Conservation (phyloP, 163 green algal genomes). For the Scenedesmus sp. region DNA sequence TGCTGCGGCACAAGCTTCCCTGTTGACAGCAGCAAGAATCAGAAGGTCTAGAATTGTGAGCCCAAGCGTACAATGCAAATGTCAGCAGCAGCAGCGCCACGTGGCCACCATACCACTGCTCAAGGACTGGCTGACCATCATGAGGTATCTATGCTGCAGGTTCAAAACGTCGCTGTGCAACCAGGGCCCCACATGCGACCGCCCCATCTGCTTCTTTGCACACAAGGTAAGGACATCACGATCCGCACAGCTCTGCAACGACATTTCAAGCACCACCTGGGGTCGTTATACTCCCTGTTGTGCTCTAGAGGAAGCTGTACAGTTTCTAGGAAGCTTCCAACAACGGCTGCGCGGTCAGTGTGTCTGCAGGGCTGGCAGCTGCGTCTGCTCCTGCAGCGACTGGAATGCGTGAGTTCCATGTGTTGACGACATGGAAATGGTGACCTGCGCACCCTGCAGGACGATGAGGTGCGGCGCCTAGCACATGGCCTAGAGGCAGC, state of each 20-base stretch:
- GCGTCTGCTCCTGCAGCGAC: too few relatives aligned
- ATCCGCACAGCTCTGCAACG: background rate
- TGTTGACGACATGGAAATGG: background rate
- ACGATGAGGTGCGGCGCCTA: slow-evolving; percentile 42
- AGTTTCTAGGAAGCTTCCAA: too few relatives aligned
- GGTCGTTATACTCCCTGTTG: background rate
- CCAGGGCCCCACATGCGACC: slow-evolving; percentile 76
- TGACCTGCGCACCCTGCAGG: background rate
- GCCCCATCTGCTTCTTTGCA: slow-evolving; percentile 88
- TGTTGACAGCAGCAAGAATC: background rate
- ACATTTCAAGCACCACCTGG: background rate
- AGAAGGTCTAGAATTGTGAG: too few relatives aligned
- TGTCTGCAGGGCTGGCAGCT: too few relatives aligned
- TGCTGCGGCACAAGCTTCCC: background rate
- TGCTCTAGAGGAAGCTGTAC: background rate
- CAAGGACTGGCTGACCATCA: background rate
- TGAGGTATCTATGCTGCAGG: background rate
- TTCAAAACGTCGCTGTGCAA: slow-evolving; percentile 89
- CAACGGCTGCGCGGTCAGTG: too few relatives aligned
- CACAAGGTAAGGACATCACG: slow-evolving; percentile 65
- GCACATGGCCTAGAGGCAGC: slow-evolving; percentile 40
- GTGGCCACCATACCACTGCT: background rate
- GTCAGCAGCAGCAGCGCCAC: background rate
- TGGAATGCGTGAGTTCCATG: too few relatives aligned
- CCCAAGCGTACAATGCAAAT: too few relatives aligned